These are phyloP conservation scores for Candida michaelii DNA, from an alignment of 805 yeast species.

Conservation along the genomic window DNA sequence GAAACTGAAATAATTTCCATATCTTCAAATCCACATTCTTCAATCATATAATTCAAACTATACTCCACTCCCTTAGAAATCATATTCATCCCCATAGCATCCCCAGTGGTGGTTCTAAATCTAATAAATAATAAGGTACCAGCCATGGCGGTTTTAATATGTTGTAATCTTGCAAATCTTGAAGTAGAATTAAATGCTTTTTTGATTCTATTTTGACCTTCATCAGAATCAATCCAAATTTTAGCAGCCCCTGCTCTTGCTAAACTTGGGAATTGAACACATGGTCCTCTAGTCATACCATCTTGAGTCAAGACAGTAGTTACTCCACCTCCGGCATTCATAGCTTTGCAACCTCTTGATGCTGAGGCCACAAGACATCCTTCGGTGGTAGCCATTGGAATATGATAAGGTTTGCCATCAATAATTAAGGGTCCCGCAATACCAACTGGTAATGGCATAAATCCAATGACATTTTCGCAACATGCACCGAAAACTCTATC, in stretches of 20 bases:
- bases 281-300: constrained; percentile 99
- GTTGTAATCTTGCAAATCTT: constrained; percentile 92
- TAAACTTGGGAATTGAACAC: constrained; percentile 84
- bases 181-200: constrained; percentile 95
- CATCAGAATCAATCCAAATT: constrained; percentile 92
- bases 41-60: constrained; percentile 79
- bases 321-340: constrained; percentile 96
- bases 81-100: constrained; percentile 99
- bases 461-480: constrained; percentile 98
- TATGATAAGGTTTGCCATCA: constrained; percentile 83
- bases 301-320: constrained; percentile 88
- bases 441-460: constrained; percentile 94
- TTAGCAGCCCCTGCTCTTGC: constrained; percentile 92
- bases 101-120: constrained; percentile 98
- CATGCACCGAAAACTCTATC: constrained; percentile 98
- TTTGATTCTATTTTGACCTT: constrained; percentile 79
- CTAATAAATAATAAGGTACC: constrained; percentile 87
- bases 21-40: constrained; percentile 88
- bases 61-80: constrained; percentile 96
- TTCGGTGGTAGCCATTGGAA: constrained; percentile 99
- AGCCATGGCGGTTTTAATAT: constrained; percentile 89
- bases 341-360: constrained; percentile 98
- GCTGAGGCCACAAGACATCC: constrained; percentile 98
- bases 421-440: constrained; percentile 95
- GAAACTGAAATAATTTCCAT: constrained; percentile 91